phyloP scores from a whole-genome alignment of 2,329 filamentous ascomycete species.

The Aspergillus terreus region DNA sequence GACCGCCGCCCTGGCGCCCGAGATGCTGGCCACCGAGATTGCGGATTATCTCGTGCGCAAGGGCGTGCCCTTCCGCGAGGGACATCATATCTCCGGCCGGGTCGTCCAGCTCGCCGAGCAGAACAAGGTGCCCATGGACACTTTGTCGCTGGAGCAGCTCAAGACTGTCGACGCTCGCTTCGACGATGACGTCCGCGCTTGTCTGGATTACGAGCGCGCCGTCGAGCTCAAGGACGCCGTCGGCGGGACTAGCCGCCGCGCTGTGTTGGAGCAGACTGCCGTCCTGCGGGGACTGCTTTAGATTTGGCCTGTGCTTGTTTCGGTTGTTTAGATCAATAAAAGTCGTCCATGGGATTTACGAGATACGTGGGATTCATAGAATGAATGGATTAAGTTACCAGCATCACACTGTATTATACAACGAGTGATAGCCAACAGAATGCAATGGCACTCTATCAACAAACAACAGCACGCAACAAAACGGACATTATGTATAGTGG shows the following conservation, averaged over 20 bases:
- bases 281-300: conserved; percentile 55
- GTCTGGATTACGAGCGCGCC: conserved; percentile 77
- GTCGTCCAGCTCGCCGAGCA: conserved; percentile 70
- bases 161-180: conserved; percentile 67
- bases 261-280: conserved; percentile 66
- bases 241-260: conserved; percentile 72
- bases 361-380: background rate
- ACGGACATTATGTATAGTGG: too few relatives aligned
- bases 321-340: background rate
- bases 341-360: background rate
- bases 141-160: conserved; percentile 63
- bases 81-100: conserved; percentile 72
- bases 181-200: conserved; percentile 64
- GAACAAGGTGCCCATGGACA: conserved; percentile 63
- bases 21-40: conserved; percentile 69
- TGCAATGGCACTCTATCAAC: too few relatives aligned
- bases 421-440: background rate
- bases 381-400: background rate
- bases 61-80: conserved; percentile 71
- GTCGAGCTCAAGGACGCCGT: conserved; percentile 75
- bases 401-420: background rate
- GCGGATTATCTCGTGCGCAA: conserved; percentile 48
- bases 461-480: too few relatives aligned
- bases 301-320: conserved; percentile 3
- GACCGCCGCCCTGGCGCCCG: conserved; percentile 71